These are phyloP conservation scores for Pseudozyma sp. DNA, from an alignment of 1,284 basidiomycete genomes.

Conservation along the genomic window DNA sequence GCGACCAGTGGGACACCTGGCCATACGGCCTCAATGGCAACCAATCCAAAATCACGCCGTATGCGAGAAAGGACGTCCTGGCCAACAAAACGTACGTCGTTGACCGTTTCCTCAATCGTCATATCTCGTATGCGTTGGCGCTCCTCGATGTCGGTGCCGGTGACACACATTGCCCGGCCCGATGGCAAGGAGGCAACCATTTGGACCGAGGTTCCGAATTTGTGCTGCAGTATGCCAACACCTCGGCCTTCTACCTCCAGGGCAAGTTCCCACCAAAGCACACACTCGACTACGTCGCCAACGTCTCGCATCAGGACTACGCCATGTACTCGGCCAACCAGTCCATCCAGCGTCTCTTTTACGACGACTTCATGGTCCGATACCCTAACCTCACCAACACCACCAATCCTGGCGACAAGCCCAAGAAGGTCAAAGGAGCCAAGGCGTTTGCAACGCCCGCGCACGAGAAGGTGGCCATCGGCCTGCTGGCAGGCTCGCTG, in stretches of 20 bases:
- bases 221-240: slow-evolving; percentile 48
- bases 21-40: slow-evolving; percentile 64
- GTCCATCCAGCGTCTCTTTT: slow-evolving; percentile 45
- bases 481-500: slow-evolving; percentile 54
- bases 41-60: slow-evolving; percentile 44
- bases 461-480: slow-evolving; percentile 59
- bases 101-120: slow-evolving; percentile 52
- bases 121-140: slow-evolving; percentile 55
- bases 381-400: slow-evolving; percentile 46
- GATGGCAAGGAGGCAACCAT: slow-evolving; percentile 59
- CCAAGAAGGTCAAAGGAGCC: slow-evolving; percentile 31
- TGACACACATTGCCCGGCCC: slow-evolving; percentile 51
- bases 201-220: slow-evolving; percentile 53
- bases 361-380: slow-evolving; percentile 34
- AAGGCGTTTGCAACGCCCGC: slow-evolving; percentile 62
- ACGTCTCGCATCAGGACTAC: slow-evolving; percentile 56
- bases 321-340: slow-evolving; percentile 52
- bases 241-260: slow-evolving; percentile 23
- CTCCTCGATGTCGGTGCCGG: slow-evolving; percentile 47
- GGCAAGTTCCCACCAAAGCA: slow-evolving; percentile 53
- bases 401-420: slow-evolving; percentile 53
- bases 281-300: slow-evolving; percentile 47
- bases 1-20: slow-evolving; percentile 54
- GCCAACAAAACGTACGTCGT: slow-evolving; percentile 48
- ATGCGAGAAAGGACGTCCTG: slow-evolving; percentile 24